Base-by-base conservation (phyloP, 345 rosid genomes). In the Erucastrum elatum region DNA sequence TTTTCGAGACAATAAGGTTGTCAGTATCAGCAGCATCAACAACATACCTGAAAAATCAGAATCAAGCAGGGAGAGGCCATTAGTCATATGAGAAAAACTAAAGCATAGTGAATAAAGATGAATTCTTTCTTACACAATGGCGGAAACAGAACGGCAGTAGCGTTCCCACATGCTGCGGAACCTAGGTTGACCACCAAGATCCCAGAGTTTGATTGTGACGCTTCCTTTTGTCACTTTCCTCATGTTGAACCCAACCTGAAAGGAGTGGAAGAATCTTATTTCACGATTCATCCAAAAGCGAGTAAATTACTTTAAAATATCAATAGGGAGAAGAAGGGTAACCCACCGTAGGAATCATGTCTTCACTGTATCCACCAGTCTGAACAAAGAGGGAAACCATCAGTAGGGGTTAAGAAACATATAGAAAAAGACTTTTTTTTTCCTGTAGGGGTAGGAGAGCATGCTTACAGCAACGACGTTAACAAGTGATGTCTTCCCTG, bases 101-200 rank as follows among this genome's bases (percentile, higher is more conserved):
- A 4, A 6, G 0, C 5, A 66, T n/a, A 35, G 37, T 15, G 58
- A 21, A 44, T 64, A 63, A 34, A 2, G 13, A 8, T 26, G 4
- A 7, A 59, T 21, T 73, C 80, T 61, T 68, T 10, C 78, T 73
- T 89, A 93, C 98, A 90, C 96, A 64, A 93, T 90, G 8, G 98
- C 94, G 66, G 96, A 90, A 80, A 90, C 96, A 29, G 96, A 87
- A 79, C 96, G 98, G 34, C 96, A 93, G 59, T 93, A 93, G 27
- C 98, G 86, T 84, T 93, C 96, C 98, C 96, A 93, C 98, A 93
- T 93, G 68, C 98, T 90, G 82, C 98, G 96, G 79, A 93, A 90
- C 83, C 98, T 87, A 63, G 98, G 98, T 75, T 91, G 91, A 85
- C 98, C 98, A 74, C 97, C 97, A 31, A 89, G 96, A 86, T 93